phyloP scores from a whole-genome alignment of 2,329 filamentous ascomycete genomes.

The Stagonosporopsis chrysanthemi region DNA sequence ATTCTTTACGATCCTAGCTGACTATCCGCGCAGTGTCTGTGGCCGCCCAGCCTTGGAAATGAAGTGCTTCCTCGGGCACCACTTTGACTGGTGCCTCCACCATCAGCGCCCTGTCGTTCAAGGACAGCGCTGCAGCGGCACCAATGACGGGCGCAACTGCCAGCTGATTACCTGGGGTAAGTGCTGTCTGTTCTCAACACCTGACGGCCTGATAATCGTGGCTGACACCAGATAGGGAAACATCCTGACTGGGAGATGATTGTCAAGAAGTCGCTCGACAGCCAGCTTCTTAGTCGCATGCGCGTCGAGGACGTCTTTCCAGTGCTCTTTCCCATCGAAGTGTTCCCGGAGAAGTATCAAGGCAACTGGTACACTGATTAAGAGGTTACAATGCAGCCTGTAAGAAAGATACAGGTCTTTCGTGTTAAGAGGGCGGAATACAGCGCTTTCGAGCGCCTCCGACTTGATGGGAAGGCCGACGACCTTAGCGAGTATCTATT shows the following conservation, averaged over 20 bases:
- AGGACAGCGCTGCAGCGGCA: not conserved
- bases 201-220: not conserved
- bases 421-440: not conserved
- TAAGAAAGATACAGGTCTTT: not conserved
- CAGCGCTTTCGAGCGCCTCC: not conserved
- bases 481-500: not conserved
- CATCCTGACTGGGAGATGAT: constrained; percentile 6
- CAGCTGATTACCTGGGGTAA: constrained; percentile 8
- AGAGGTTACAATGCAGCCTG: not conserved
- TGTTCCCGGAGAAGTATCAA: constrained; percentile 1
- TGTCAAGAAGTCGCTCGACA: constrained; percentile 4
- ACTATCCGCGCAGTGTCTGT: not conserved
- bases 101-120: constrained; percentile 7
- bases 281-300: not conserved
- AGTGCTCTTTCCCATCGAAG: not conserved
- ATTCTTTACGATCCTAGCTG: not conserved
- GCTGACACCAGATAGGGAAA: constrained; percentile 3
- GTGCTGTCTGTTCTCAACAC: not conserved
- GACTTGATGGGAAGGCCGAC: not conserved
- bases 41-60: constrained; percentile 1
- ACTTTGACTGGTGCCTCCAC: constrained; percentile 9
- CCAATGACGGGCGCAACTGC: not conserved
- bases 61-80: constrained; percentile 10
- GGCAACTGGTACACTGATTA: not conserved
- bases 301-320: not conserved